Evolutionary conservation across 257 asterid species (phyloP), one percentile per base, ranked within the genome.

Genomic region (Dorcoceras hygrometricum): DNA sequence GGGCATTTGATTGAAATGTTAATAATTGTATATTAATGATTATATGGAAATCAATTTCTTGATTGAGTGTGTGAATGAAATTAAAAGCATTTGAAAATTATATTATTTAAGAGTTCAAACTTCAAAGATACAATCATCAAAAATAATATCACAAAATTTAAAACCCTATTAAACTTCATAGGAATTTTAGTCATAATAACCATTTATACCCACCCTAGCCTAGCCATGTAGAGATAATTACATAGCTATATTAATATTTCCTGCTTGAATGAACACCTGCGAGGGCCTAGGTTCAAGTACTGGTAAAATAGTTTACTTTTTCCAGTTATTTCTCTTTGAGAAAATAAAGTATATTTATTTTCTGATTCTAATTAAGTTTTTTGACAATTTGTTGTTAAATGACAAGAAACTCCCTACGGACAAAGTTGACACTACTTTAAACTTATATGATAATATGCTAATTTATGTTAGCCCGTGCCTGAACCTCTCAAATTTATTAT

Each of bases 161-260:
- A 53, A 62, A 29, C 74, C 74, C 71, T 68, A 71, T 66, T 80
- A 64, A 62, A 63, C 73, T 76, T 68, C 64, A 72, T 72, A 77
- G 66, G 78, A 39, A 48, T 60, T 71, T 71, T 74, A 74, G 78
- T 73, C 75, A 67, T 68, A 66, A 66, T 73, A 71, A 74, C 71
- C 71, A 80, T 71, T 80, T 75, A 80, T 67, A 68, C 70, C 75
- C 50, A 39, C 50, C 50, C 50, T 10, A 39, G 50, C 50, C 50
- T 39, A 39, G 50, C 43, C 2, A 31, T 6, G 36, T 31, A 6
- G 6, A 31, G 36, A 31, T 31, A 31, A 31, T 34, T 34, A 34
- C 43, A 11, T 39, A 32, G 9, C 43, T 32, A 32, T 32, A 32
- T 32, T 32, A 39, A 39, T 39, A 39, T 39, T 39, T 10, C 50